A percentile compares a stretch with the other conserved stretches of the same genome.
phyloP scores from a whole-genome alignment of 2,329 filamentous ascomycete species.

The Alternaria alternata region DNA sequence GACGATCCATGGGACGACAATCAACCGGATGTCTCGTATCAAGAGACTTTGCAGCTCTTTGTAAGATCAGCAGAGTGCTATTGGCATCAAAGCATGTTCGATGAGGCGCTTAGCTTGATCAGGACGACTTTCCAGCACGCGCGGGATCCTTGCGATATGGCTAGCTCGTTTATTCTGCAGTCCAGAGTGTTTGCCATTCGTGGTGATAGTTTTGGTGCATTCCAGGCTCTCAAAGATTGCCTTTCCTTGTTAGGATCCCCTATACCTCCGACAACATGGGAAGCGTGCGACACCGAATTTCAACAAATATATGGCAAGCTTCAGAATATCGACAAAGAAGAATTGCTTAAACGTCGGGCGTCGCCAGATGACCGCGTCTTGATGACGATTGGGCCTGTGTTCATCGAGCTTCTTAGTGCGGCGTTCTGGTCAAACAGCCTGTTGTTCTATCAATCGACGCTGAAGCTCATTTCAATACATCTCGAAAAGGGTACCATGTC shows the following conservation, averaged over 20 bases:
- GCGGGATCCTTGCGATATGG: constrained; percentile 77
- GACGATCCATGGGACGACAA: constrained; percentile 77
- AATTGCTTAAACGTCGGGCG: constrained; percentile 41
- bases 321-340: constrained; percentile 61
- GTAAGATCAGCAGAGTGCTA: constrained; percentile 84
- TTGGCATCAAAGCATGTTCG: constrained; percentile 77
- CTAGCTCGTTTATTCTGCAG: constrained; percentile 82
- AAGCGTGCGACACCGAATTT: constrained; percentile 81
- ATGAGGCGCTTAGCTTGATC: constrained; percentile 73
- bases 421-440: constrained; percentile 77
- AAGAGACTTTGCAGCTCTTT: constrained; percentile 77
- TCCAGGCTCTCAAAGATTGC: constrained; percentile 73
- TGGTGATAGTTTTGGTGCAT: constrained; percentile 74
- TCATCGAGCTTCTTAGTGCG: constrained; percentile 73
- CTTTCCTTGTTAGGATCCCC: constrained; percentile 71
- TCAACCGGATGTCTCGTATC: constrained; percentile 77
- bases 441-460: constrained; percentile 74
- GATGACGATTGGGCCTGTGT: constrained; percentile 71
- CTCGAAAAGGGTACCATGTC: constrained; percentile 70
- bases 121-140: constrained; percentile 74
- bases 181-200: constrained; percentile 79
- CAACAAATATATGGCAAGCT: constrained; percentile 54
- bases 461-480: constrained; percentile 73
- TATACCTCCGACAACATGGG: constrained; percentile 72
- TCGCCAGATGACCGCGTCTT: constrained; percentile 62